These are phyloP conservation scores for Ophiocordyceps unilateralis DNA, from an alignment of 2,329 filamentous ascomycete species.

Conservation along the genomic window DNA sequence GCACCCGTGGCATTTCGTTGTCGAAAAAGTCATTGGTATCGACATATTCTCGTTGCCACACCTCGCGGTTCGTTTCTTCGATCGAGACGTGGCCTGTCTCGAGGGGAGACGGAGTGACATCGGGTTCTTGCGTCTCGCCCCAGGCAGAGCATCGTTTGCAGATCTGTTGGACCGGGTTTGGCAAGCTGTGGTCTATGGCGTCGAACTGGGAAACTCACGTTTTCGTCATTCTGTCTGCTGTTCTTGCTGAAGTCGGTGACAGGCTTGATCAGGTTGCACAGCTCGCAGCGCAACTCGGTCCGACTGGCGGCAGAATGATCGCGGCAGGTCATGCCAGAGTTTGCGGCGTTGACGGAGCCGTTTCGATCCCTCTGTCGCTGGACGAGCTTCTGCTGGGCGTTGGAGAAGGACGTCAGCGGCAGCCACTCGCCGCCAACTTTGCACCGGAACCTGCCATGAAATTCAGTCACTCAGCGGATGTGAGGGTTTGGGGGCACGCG, in stretches of 20 bases:
- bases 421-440: constrained; percentile 20
- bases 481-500: too few relatives aligned
- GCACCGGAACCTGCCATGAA: constrained; percentile 14
- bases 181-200: too few relatives aligned
- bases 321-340: constrained; percentile 19
- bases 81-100: constrained; percentile 16
- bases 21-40: constrained; percentile 11
- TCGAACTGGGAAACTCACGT: constrained; percentile 14
- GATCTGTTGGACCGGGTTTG: constrained; percentile 7
- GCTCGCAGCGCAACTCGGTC: constrained; percentile 12
- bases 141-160: constrained; percentile 19
- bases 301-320: constrained; percentile 12
- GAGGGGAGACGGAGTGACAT: constrained; percentile 11
- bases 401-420: constrained; percentile 13
- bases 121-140: constrained; percentile 17
- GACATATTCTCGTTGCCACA: constrained; percentile 3
- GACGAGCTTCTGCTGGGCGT: constrained; percentile 13
- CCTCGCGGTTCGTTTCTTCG: constrained; percentile 9
- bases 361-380: constrained; percentile 4
- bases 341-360: constrained; percentile 9
- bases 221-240: constrained; percentile 10
- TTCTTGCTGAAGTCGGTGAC: constrained; percentile 14
- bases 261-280: constrained; percentile 13
- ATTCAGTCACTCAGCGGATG: too few relatives aligned
- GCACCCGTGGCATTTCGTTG: constrained; percentile 7